Evolutionary conservation across 345 rosid species (phyloP).

Genomic region (Gynandropsis gynandra): DNA sequence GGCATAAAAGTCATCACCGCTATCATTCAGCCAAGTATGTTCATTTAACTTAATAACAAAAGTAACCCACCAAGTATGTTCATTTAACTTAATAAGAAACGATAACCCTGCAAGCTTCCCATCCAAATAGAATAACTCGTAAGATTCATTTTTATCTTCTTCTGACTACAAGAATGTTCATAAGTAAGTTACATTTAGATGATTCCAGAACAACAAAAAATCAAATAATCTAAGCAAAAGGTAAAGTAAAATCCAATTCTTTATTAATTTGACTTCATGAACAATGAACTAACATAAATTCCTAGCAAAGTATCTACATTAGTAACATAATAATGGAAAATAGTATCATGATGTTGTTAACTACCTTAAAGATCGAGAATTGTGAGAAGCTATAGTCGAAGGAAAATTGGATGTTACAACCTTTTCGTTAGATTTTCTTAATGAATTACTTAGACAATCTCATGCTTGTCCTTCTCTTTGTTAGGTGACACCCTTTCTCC

Average conservation of each 20-base stretch:
- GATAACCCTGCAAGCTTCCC: slow-evolving; percentile 55
- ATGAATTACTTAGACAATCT: too few relatives aligned
- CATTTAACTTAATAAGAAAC: slow-evolving; percentile 76
- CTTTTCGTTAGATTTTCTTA: too few relatives aligned
- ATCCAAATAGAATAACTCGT: slow-evolving; percentile 59
- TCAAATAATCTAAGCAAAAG: background rate
- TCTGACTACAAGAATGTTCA: slow-evolving; percentile 48
- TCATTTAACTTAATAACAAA: too few relatives aligned
- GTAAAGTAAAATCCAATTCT: too few relatives aligned
- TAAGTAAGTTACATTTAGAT: slow-evolving; percentile 14
- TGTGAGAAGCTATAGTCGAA: too few relatives aligned
- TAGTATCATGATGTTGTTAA: too few relatives aligned
- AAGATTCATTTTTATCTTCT: slow-evolving; percentile 44
- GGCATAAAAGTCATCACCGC: slow-evolving; percentile 68
- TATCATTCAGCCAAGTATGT: slow-evolving; percentile 65
- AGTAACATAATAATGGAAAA: too few relatives aligned
- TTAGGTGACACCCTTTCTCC: too few relatives aligned
- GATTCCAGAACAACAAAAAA: background rate
- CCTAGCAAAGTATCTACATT: slow-evolving; percentile 7
- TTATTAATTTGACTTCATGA: slow-evolving; percentile 1
- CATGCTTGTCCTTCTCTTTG: too few relatives aligned
- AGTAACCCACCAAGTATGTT: too few relatives aligned
- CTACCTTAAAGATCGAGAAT: too few relatives aligned
- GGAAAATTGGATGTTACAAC: too few relatives aligned
- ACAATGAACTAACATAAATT: slow-evolving; percentile 7